These are phyloP conservation scores for Xylaria sp. DNA, from an alignment of 2,329 filamentous ascomycete species.

Conservation along the genomic window DNA sequence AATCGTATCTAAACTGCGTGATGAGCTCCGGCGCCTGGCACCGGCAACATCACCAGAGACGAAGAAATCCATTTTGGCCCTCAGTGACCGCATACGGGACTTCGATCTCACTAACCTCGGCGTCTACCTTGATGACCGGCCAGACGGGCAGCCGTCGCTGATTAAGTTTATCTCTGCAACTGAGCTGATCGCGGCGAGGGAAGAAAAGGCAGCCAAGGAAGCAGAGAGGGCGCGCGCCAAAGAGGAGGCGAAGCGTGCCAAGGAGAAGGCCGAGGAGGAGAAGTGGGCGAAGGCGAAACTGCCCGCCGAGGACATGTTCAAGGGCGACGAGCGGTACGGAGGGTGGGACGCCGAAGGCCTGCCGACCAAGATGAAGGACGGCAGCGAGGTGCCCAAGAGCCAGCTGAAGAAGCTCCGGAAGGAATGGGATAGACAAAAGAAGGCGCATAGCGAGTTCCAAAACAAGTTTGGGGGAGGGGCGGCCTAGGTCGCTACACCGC, in stretches of 20 bases:
- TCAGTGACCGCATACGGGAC: constrained; percentile 83
- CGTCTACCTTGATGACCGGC: constrained; percentile 85
- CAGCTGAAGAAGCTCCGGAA: constrained; percentile 82
- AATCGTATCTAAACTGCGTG: constrained; percentile 58
- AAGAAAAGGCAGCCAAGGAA: constrained; percentile 62
- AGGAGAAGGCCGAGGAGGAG: constrained; percentile 55
- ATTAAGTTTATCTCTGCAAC: constrained; percentile 66
- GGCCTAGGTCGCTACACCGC: constrained; percentile 14
- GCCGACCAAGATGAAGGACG: constrained; percentile 75
- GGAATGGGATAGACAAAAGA: constrained; percentile 90
- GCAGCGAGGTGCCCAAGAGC: constrained; percentile 79
- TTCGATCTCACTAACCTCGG: constrained; percentile 78
- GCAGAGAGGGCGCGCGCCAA: constrained; percentile 61
- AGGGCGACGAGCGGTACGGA: constrained; percentile 61
- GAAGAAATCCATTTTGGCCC: constrained; percentile 71
- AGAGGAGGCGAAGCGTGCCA: constrained; percentile 56
- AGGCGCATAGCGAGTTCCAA: constrained; percentile 69
- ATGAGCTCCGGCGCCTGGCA: constrained; percentile 62
- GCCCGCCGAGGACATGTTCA: constrained; percentile 59
- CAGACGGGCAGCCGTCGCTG: constrained; percentile 67
- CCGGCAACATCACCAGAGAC: constrained; percentile 49
- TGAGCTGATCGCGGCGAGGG: constrained; percentile 59
- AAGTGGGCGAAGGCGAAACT: constrained; percentile 62
- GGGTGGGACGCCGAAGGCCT: constrained; percentile 84
- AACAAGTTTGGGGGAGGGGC: constrained; percentile 38